A percentile compares a stretch with the other conserved stretches of the same genome.
phyloP scores from a whole-genome alignment of 2,329 filamentous ascomycete genomes.

The Paracamarosporium sp. region DNA sequence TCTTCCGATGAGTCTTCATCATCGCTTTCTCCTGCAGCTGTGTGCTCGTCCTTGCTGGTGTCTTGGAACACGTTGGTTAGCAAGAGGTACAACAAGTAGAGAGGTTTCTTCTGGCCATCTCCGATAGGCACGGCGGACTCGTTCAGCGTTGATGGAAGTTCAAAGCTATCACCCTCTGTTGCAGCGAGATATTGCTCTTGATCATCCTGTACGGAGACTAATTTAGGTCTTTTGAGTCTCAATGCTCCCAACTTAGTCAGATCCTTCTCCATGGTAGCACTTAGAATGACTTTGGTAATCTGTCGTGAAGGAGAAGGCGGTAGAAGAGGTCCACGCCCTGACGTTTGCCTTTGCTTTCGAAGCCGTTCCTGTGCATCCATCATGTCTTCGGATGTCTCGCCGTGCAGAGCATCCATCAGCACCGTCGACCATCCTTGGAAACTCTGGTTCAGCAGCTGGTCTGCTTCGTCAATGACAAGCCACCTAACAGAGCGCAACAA shows the following conservation, averaged over 20 bases:
- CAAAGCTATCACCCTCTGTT: constrained; percentile 51
- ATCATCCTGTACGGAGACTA: constrained; percentile 75
- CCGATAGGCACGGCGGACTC: constrained; percentile 58
- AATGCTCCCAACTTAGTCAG: constrained; percentile 79
- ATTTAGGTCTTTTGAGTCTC: constrained; percentile 73
- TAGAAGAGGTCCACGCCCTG: constrained; percentile 39
- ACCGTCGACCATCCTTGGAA: constrained; percentile 89
- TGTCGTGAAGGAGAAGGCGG: constrained; percentile 38
- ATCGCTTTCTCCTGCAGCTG: constrained; percentile 25
- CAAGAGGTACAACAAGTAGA: constrained; percentile 83
- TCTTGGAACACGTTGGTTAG: constrained; percentile 56
- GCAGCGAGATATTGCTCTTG: constrained; percentile 25
- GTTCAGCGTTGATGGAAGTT: constrained; percentile 61
- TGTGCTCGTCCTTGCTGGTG: neutral
- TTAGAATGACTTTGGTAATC: constrained; percentile 83
- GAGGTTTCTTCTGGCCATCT: constrained; percentile 66
- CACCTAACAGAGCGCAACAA: constrained; percentile 79
- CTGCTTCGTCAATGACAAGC: constrained; percentile 93
- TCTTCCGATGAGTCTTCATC: constrained; percentile 32
- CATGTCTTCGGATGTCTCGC: constrained; percentile 54
- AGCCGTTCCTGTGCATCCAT: constrained; percentile 62
- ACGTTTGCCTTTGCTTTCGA: constrained; percentile 49
- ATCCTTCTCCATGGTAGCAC: constrained; percentile 90
- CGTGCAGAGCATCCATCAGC: constrained; percentile 66
- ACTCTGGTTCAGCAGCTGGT: constrained; percentile 87